Conservation (phyloP, 2,329 filamentous ascomycete species). For the Magnaporthiopsis poae region DNA sequence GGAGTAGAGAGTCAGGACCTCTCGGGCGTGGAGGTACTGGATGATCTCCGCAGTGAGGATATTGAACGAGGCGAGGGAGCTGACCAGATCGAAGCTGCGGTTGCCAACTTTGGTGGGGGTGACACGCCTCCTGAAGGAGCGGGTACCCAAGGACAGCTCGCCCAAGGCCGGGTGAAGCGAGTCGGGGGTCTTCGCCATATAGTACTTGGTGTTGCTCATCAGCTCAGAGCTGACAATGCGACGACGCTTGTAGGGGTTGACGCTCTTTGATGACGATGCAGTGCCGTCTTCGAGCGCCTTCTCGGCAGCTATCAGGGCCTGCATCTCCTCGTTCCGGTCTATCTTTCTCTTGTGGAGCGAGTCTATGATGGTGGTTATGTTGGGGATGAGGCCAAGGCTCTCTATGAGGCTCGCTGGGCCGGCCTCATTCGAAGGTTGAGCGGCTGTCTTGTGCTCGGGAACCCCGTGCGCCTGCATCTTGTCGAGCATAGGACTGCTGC, state of each 20-base stretch:
- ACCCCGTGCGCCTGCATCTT: background rate
- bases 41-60: conserved; percentile 48
- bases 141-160: background rate
- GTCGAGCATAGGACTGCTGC: background rate
- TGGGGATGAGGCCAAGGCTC: background rate
- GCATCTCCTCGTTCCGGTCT: background rate
- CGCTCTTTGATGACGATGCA: background rate
- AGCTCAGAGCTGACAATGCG: conserved; percentile 5
- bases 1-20: conserved; percentile 55
- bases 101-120: background rate
- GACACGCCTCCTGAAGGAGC: background rate
- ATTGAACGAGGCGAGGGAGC: conserved; percentile 31
- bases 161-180: background rate
- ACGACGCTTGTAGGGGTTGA: conserved; percentile 1
- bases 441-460: background rate
- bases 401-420: background rate
- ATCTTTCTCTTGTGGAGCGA: background rate
- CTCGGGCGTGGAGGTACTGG: conserved; percentile 40
- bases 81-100: conserved; percentile 31
- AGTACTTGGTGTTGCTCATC: conserved; percentile 15
- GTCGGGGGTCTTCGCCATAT: conserved; percentile 1
- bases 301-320: background rate
- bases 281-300: background rate
- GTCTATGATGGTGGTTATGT: background rate
- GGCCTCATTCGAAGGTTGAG: background rate